Evolutionary conservation across 441 rosid species (phyloP), one percentile per base, ranked within the genome.

Genomic region (Erodium texanum): DNA sequence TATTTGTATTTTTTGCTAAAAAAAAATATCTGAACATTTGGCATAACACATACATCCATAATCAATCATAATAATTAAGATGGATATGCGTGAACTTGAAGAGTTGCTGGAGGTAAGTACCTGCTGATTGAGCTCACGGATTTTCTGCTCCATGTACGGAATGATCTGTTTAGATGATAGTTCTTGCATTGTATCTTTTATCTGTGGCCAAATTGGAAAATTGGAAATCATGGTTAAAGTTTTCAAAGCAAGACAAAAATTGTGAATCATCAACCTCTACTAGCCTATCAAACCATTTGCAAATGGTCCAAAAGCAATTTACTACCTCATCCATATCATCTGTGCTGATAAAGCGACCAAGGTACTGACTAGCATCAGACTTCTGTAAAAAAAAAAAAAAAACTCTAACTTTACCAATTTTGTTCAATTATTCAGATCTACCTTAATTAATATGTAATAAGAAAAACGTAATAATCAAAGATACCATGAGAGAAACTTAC

Each of bases 141-240:
- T 89, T 86, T 86, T 90, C 79, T 90, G 93, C 85, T 95, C 99
- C 98, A 95, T 90, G 81, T 84, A 87, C 59, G 99, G 99, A 82
- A 95, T 92, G 72, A 90, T 74, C 76, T 87, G 87, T 73, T 89
- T 95, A 70, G 99, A 90, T 61, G 99, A 77, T 77, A 95, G 79
- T 78, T 95, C 97, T 83, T 90, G 99, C 86, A 87, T 84, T 76
- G 86, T 74, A 83, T 87, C 87, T 83, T 87, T 90, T 73, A 95
- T 84, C 99, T 95, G 88, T 74, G 66, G 72, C 77, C 71, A 74
- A 67, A 59, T 78, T 74, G 73, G 62, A 50, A 73, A 45, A 70
- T 38, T 64, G 67, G 52, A 66, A 58, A 66, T 64, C 38, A 38
- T 29, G 64, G 62, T 67, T 36, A 69, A 70, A 38, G 63, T 22